Evolutionary conservation across 1,284 basidiomycete genomes (phyloP).

Genomic region (Moesziomyces aphidis): DNA sequence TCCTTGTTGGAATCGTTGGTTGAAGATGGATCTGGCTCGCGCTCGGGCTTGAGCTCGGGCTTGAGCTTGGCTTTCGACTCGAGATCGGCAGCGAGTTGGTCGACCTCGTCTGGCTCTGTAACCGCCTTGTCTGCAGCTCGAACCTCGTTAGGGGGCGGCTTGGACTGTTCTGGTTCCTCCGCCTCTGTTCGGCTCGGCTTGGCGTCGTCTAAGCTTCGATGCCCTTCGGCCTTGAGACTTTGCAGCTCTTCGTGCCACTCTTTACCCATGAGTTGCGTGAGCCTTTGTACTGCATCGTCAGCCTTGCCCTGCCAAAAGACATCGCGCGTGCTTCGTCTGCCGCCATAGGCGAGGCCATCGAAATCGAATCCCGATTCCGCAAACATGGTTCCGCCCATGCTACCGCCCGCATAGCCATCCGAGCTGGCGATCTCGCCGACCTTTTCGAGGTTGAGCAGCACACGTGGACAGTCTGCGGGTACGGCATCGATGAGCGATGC

Average conservation of each 20-base stretch:
- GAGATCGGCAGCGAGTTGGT: conserved; percentile 13
- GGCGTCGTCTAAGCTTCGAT: conserved; percentile 12
- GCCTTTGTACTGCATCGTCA: conserved; percentile 49
- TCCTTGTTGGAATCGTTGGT: not conserved
- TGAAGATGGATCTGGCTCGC: not conserved
- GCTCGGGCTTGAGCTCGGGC: not conserved
- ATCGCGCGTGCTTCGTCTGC: conserved; percentile 46
- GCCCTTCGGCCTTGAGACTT: conserved; percentile 20
- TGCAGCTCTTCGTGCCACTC: conserved; percentile 52
- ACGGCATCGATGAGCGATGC: conserved; percentile 71
- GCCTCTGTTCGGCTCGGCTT: conserved; percentile 1
- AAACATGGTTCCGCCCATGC: conserved; percentile 38
- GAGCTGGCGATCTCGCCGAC: conserved; percentile 70
- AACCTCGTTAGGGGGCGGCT: too few species aligned
- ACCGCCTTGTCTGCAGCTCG: too few species aligned
- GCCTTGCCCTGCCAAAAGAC: conserved; percentile 58
- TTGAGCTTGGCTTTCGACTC: conserved; percentile 24
- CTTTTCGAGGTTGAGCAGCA: conserved; percentile 72
- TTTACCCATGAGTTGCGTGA: conserved; percentile 48
- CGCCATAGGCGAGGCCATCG: conserved; percentile 48
- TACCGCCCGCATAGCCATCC: conserved; percentile 69
- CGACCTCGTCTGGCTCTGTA: not conserved
- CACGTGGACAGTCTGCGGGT: conserved; percentile 68
- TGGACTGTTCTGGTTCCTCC: not conserved
- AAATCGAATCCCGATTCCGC: conserved; percentile 64